Evolutionary conservation across 805 yeast genomes (phyloP), one percentile per base, ranked within the genome.

Genomic region (Saccharomycopsis javanensis): DNA sequence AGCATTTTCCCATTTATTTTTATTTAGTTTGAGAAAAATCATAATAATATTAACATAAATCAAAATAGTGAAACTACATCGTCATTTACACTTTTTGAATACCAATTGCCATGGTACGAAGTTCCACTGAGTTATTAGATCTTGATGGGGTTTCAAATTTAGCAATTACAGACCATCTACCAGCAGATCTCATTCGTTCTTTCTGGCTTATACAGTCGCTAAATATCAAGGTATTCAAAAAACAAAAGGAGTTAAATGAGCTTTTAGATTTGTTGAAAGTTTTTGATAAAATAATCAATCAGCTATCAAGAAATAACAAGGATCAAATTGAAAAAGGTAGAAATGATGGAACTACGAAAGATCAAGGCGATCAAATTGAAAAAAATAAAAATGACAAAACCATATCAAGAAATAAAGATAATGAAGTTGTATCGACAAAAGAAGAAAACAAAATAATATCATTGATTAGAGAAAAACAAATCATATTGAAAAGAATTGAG

Each of bases 101-200:
- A 3, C 11, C 28, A 10, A 8, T 11, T 10, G 13, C 33, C n/a
- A 33, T 51, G 54, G 30, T 28, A n/a, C 51, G 20, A 20, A 46
- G 20, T 31, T 15, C n/a, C n/a, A 56, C 46, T 34, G 54, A 28
- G 11, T 42, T n/a, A 7, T 42, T 42, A 42, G 56, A 54, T 45
- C 30, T 46, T 27, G 30, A 51, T 16, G 30, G 51, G 30, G 34
- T 60, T 5, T 55, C 59, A n/a, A 60, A 57, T 33, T 56, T 60
- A 18, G 54, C 60, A 16, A 53, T 60, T 20, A 60, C 62, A 20
- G 79, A 75, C 58, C 78, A 74, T 59, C 65, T 74, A 15, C 78
- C 78, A 0, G 69, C 75, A 25, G 77, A 75, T 50, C 62, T 75
- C n/a, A 69, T 74, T 11, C 64, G 78, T 23, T 68, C 74, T 37